Base-by-base conservation (phyloP, 495 filamentous ascomycete species). In the Annulohypoxylon maeteangense region DNA sequence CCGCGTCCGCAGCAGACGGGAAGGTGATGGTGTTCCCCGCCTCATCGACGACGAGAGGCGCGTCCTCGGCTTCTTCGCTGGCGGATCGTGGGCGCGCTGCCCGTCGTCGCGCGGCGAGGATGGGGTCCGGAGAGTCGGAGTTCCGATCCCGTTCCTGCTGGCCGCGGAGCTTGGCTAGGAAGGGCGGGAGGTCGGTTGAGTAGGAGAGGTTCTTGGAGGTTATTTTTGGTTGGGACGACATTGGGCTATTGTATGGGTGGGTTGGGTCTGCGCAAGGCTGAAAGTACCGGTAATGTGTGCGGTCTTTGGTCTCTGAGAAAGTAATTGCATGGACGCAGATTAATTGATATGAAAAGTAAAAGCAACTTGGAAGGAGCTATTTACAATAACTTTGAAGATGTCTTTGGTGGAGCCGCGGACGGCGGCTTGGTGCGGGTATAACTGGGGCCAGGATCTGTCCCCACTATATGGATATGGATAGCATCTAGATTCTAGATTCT, bases 201-300 rank as follows among this genome's bases (percentile, higher is more conserved):
- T 87, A 88, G 45, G 81, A 75, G 20, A 88, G 82, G 77, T 87
- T 87, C 62, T 87, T 88, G 71, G 82, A 69, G 1, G 81, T 86
- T 38, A 87, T 83, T 75, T 88, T 86, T 34, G 76, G 74, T 32
- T 68, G 57, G 7, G 66, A 63, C 27, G 81, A 81, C 80, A 82
- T 80, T 48, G 22, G 40, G 25, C n/a, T n/a, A 31, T 38, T 34
- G 23, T 10, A 12, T n/a, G 4, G 10, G 25, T 36, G 47, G 18
- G 8, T 57, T 42, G 8, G 48, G 42, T 38, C 36, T 16, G 31
- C 16, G n/a, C 16, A 42, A 27, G 32, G 32, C 1, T 36, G 6
- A 11, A 1, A 8, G 12, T 36, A 8, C 12, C 32, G 6, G 7
- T 6, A 36, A 32, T n/a, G n/a, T n/a, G n/a, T n/a, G n/a, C n/a